Conservation (phyloP, 2,329 filamentous ascomycete genomes). For the Aquanectria penicillioides region DNA sequence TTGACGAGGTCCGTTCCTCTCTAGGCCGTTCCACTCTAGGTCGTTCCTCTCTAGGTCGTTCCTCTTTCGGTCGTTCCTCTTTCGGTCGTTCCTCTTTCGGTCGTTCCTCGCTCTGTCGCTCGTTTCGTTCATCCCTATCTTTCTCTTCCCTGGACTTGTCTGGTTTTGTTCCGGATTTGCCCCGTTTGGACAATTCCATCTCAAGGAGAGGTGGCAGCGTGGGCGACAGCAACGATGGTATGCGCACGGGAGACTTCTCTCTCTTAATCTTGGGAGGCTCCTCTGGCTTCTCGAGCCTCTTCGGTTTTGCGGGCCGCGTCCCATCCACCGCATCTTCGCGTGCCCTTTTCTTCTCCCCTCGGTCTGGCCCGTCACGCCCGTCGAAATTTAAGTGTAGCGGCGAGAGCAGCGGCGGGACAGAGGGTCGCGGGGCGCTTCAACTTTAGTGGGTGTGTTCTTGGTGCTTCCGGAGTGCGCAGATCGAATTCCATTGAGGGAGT, state of each 20-base stretch:
- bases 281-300: constrained; percentile 43
- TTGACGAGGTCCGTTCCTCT: too few relatives aligned
- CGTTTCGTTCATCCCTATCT: constrained; percentile 32
- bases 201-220: constrained; percentile 64
- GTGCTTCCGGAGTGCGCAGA: constrained; percentile 47
- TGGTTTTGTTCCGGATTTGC: too few relatives aligned
- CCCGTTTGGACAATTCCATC: constrained; percentile 46
- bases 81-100: constrained; percentile 33
- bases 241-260: constrained; percentile 47
- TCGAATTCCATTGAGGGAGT: constrained; percentile 55
- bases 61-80: constrained; percentile 33
- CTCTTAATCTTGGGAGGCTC: constrained; percentile 48
- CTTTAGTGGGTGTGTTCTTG: constrained; percentile 50
- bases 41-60: constrained; percentile 32
- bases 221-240: constrained; percentile 65
- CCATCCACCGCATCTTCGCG: constrained; percentile 43
- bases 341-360: constrained; percentile 47
- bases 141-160: constrained; percentile 36
- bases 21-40: constrained; percentile 34
- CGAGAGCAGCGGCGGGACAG: constrained; percentile 63
- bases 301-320: constrained; percentile 43
- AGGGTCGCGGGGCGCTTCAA: constrained; percentile 50
- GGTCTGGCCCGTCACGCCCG: constrained; percentile 46
- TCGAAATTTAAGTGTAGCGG: constrained; percentile 60
- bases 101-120: constrained; percentile 33